These are phyloP conservation scores for Nidularia pulvinata DNA, from an alignment of 768 basidiomycete species.

Conservation along the genomic window DNA sequence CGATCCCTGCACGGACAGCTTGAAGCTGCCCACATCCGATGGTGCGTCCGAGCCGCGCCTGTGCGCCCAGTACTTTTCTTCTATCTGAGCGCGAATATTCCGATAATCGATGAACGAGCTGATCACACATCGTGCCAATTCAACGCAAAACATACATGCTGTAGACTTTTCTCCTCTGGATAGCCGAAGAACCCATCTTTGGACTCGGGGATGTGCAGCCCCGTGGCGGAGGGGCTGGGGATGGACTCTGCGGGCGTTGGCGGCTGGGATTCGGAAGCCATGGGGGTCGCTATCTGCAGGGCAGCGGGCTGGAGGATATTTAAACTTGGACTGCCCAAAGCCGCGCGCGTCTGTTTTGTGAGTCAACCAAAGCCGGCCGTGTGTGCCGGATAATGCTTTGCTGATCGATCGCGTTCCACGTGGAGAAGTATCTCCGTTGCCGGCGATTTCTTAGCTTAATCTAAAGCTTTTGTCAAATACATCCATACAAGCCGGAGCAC, in stretches of 20 bases:
- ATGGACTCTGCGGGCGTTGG: conserved; percentile 2
- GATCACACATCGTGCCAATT: conserved; percentile 1
- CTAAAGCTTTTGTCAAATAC: too few species aligned
- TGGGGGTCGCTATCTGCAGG: neutral
- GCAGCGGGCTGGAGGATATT: too few species aligned
- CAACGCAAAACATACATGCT: conserved; percentile 52
- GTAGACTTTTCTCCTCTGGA: conserved; percentile 73
- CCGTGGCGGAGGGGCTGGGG: neutral
- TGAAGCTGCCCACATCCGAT: conserved; percentile 40
- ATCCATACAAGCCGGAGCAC: too few species aligned
- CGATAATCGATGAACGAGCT: neutral
- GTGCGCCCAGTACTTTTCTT: conserved; percentile 72
- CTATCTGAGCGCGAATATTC: conserved; percentile 46
- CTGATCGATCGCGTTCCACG: too few species aligned
- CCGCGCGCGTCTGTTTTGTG: too few species aligned
- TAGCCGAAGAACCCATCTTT: conserved; percentile 83
- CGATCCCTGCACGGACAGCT: conserved; percentile 13
- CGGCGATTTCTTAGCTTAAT: too few species aligned
- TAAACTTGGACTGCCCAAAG: too few species aligned
- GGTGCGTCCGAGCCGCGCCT: conserved; percentile 58
- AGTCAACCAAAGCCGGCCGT: too few species aligned
- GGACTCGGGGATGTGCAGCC: conserved; percentile 44
- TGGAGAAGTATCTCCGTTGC: too few species aligned
- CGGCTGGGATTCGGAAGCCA: neutral
- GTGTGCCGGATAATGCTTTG: too few species aligned